Evolutionary conservation across 495 filamentous ascomycete species (phyloP).

Genomic region (Parachaetomium inaequale): DNA sequence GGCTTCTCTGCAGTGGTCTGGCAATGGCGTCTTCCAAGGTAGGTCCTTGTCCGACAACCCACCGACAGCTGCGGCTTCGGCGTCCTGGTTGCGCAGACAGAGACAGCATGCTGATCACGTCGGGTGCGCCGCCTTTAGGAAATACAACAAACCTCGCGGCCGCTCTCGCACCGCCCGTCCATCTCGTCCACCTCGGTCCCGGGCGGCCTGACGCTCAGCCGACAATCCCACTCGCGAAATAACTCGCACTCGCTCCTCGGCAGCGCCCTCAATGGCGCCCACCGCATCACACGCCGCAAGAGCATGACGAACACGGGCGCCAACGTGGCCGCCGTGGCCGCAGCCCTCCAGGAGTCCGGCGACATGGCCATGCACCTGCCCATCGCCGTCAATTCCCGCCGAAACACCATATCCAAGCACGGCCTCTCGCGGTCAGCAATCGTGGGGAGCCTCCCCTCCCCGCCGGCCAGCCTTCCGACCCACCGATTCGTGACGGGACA

Average conservation of each 20-base stretch:
- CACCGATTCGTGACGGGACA: conserved; percentile 41
- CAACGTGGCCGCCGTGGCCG: conserved; percentile 69
- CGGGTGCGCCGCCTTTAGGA: conserved; percentile 38
- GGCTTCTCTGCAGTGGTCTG: conserved; percentile 25
- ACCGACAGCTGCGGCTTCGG: conserved; percentile 28
- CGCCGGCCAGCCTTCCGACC: conserved; percentile 48
- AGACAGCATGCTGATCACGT: conserved; percentile 38
- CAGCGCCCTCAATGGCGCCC: conserved; percentile 65
- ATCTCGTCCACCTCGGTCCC: conserved; percentile 40
- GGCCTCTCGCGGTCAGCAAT: conserved; percentile 41
- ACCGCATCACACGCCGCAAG: conserved; percentile 90
- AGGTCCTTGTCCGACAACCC: conserved; percentile 18
- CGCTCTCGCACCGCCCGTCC: conserved; percentile 49
- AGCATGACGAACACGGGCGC: conserved; percentile 74
- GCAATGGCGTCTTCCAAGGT: conserved; percentile 56
- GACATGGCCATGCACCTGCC: conserved; percentile 53
- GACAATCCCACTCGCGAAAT: conserved; percentile 62
- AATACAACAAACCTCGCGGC: conserved; percentile 47
- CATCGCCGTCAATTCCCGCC: conserved; percentile 45
- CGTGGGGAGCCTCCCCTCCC: conserved; percentile 56
- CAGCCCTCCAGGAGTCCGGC: conserved; percentile 59
- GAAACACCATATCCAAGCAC: conserved; percentile 51
- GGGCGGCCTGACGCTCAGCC: conserved; percentile 38
- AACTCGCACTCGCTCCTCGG: conserved; percentile 77
- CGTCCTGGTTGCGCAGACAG: conserved; percentile 20